Percentiles rank a stretch among this genome's conserved stretches.
Conservation (phyloP, 2,329 filamentous ascomycete species). For the Pseudophaeomoniella oleicola region DNA sequence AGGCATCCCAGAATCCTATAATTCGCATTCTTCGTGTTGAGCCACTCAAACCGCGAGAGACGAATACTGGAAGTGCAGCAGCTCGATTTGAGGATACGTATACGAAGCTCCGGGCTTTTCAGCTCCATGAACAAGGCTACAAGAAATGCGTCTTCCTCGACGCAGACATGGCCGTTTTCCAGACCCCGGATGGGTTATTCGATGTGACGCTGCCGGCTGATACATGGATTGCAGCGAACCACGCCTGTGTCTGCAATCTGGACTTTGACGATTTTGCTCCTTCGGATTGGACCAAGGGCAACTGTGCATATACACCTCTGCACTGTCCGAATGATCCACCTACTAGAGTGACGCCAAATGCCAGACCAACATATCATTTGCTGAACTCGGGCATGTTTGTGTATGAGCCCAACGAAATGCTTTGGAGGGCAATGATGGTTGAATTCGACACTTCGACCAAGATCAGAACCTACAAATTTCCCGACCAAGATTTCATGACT, state of each 20-base stretch:
- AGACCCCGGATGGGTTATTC: slow-evolving; percentile 32
- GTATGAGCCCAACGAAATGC: slow-evolving; percentile 25
- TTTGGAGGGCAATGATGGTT: slow-evolving; percentile 25
- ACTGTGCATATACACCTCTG: slow-evolving; percentile 33
- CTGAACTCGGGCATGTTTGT: slow-evolving; percentile 39
- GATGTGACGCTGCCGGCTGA: slow-evolving; percentile 19
- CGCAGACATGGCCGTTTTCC: slow-evolving; percentile 35
- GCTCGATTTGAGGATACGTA: slow-evolving; percentile 39
- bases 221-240: slow-evolving; percentile 32
- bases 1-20: slow-evolving; percentile 23
- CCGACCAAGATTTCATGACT: slow-evolving; percentile 39
- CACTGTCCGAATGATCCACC: slow-evolving; percentile 19
- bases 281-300: slow-evolving; percentile 29
- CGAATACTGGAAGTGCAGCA: slow-evolving; percentile 27
- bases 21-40: slow-evolving; percentile 25
- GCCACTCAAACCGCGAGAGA: slow-evolving; percentile 23
- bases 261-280: slow-evolving; percentile 37
- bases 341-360: slow-evolving; percentile 4
- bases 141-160: slow-evolving; percentile 35
- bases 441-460: slow-evolving; percentile 25
- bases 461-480: slow-evolving; percentile 33
- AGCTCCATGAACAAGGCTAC: slow-evolving; percentile 20
- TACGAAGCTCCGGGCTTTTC: slow-evolving; percentile 41
- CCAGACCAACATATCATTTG: slow-evolving; percentile 25
- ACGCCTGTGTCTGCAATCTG: slow-evolving; percentile 38